These are phyloP conservation scores for Daldinia bambusicola DNA, from an alignment of 495 filamentous ascomycete species.

Conservation along the genomic window DNA sequence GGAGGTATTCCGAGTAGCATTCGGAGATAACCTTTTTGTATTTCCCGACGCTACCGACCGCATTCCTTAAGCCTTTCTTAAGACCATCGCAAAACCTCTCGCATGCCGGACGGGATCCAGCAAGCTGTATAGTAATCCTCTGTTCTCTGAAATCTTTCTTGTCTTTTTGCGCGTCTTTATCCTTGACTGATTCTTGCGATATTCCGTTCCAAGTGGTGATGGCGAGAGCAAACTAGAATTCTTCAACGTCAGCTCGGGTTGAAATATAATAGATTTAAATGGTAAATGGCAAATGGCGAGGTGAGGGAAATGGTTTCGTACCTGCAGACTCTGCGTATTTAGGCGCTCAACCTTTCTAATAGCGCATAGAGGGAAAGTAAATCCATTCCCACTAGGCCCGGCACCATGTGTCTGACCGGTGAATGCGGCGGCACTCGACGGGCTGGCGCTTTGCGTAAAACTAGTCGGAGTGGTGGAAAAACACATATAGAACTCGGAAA, in stretches of 20 bases:
- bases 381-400: slow-evolving; percentile 94
- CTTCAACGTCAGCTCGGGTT: slow-evolving; percentile 9
- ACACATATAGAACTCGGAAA: slow-evolving; percentile 93
- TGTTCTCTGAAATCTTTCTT: slow-evolving; percentile 70
- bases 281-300: no score
- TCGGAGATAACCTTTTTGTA: slow-evolving; percentile 79
- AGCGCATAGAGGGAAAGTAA: slow-evolving; percentile 92
- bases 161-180: slow-evolving; percentile 58
- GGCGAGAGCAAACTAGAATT: slow-evolving; percentile 79
- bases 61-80: slow-evolving; percentile 85
- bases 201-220: slow-evolving; percentile 97
- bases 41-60: slow-evolving; percentile 84
- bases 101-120: slow-evolving; percentile 85
- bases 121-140: slow-evolving; percentile 88
- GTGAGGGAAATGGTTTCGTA: slow-evolving; percentile 39
- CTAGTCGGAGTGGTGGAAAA: slow-evolving; percentile 94
- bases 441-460: slow-evolving; percentile 80
- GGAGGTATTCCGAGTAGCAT: slow-evolving; percentile 93
- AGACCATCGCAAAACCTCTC: slow-evolving; percentile 96
- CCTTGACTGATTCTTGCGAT: slow-evolving; percentile 58
- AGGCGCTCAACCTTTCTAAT: slow-evolving; percentile 91
- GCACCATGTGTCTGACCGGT: slow-evolving; percentile 90
- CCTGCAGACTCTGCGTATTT: slow-evolving; percentile 84
- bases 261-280: background rate
- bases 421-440: slow-evolving; percentile 77